These are phyloP conservation scores for Noccaea bulbosa DNA, from an alignment of 345 rosid species.

Conservation along the genomic window DNA sequence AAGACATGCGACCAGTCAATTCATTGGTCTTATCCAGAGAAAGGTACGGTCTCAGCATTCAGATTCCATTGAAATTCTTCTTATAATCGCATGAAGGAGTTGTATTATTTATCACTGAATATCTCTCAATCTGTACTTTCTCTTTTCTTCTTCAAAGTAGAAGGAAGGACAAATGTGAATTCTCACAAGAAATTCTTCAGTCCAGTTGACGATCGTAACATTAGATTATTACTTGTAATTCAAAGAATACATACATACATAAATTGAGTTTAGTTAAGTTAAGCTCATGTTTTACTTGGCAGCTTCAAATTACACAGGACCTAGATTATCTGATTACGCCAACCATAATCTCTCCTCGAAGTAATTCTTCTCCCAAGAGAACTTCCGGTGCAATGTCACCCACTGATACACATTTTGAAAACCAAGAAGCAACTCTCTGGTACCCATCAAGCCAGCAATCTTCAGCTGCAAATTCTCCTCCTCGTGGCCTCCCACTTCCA, in stretches of 20 bases:
- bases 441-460: slow-evolving; percentile 83
- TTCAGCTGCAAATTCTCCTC: slow-evolving; percentile 89
- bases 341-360: slow-evolving; percentile 52
- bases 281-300: slow-evolving; percentile 20
- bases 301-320: slow-evolving; percentile 55
- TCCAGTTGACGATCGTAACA: slow-evolving; percentile 56
- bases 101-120: slow-evolving; percentile 2
- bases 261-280: background rate
- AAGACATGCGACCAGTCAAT: slow-evolving; percentile 64
- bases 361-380: slow-evolving; percentile 66
- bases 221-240: background rate
- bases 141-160: slow-evolving; percentile 35
- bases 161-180: slow-evolving; percentile 51
- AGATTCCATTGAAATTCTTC: no score
- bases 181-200: slow-evolving; percentile 44
- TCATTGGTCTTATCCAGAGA: slow-evolving; percentile 51
- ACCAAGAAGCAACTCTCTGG: slow-evolving; percentile 50
- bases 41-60: slow-evolving; percentile 56
- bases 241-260: background rate
- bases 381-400: slow-evolving; percentile 66
- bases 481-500: slow-evolving; percentile 59
- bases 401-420: slow-evolving; percentile 49
- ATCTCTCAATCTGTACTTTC: background rate
- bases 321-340: slow-evolving; percentile 57
- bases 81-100: background rate